These are phyloP conservation scores for Trichoderma endophyticum DNA, from an alignment of 2,329 filamentous ascomycete genomes.

Conservation along the genomic window DNA sequence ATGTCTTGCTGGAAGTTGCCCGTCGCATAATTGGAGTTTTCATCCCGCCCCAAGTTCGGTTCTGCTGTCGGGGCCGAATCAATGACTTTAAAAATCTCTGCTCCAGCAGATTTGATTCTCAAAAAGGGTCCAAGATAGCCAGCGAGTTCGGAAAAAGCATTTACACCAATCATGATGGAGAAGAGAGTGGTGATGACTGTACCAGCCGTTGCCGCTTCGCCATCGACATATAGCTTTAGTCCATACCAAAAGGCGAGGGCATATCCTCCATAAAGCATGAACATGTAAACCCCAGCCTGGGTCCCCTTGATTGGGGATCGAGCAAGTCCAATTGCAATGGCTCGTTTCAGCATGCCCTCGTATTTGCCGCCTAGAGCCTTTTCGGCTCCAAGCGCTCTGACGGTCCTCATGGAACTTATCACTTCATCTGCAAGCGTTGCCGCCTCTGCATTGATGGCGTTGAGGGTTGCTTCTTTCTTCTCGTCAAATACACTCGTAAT, in stretches of 20 bases:
- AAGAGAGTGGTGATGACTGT: not conserved
- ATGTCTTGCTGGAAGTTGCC: not conserved
- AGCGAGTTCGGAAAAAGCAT: not conserved
- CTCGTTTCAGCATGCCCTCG: not conserved
- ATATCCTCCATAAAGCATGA: not conserved
- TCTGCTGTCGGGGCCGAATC: not conserved
- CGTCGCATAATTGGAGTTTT: not conserved
- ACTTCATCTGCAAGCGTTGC: not conserved
- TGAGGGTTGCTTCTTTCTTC: not conserved
- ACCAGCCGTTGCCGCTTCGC: not conserved
- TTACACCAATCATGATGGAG: slow-evolving; percentile 1
- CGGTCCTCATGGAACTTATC: not conserved
- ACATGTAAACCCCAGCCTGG: not conserved
- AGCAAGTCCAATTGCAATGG: not conserved
- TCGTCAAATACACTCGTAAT: not conserved
- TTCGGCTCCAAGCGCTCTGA: not conserved
- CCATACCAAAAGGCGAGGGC: not conserved
- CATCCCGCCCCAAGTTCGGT: not conserved
- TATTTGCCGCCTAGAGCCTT: not conserved
- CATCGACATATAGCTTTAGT: not conserved
- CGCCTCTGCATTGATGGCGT: not conserved
- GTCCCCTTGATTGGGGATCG: not conserved
- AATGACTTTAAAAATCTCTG: not conserved
- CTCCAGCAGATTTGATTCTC: not conserved
- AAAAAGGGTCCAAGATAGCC: not conserved